Evolutionary conservation across 108 stramenopile genomes (phyloP).

Genomic region (Skeletonema menzelii): DNA sequence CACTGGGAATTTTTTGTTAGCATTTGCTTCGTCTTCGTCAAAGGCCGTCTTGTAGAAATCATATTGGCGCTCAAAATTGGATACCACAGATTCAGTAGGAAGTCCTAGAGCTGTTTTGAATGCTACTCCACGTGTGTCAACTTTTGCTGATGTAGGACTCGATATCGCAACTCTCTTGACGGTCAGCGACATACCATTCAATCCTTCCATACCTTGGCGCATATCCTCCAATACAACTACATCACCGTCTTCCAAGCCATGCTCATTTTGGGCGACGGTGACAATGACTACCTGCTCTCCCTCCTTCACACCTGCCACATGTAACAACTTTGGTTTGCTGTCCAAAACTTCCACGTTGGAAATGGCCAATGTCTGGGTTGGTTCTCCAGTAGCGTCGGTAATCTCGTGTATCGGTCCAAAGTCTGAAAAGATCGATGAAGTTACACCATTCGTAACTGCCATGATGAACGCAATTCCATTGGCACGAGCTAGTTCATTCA

Average conservation of each 20-base stretch:
- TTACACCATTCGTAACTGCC: slow-evolving; percentile 47
- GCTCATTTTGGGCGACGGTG: slow-evolving; percentile 52
- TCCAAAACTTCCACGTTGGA: slow-evolving; percentile 47
- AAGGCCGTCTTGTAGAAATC: slow-evolving; percentile 45
- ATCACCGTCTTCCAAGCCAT: slow-evolving; percentile 56
- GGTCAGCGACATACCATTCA: slow-evolving; percentile 44
- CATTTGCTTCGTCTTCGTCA: slow-evolving; percentile 29
- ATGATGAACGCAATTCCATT: slow-evolving; percentile 48
- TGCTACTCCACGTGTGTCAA: slow-evolving; percentile 50
- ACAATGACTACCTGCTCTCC: slow-evolving; percentile 48
- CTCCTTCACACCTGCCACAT: slow-evolving; percentile 46
- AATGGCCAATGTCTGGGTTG: slow-evolving; percentile 49
- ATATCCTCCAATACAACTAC: slow-evolving; percentile 51
- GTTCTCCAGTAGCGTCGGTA: slow-evolving; percentile 52
- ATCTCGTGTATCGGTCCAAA: slow-evolving; percentile 47
- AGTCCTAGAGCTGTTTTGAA: slow-evolving; percentile 47
- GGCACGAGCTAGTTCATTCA: slow-evolving; percentile 35
- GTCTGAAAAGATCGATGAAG: slow-evolving; percentile 47
- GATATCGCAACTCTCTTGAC: slow-evolving; percentile 55
- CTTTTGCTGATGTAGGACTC: slow-evolving; percentile 53
- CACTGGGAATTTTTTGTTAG: slow-evolving; percentile 44
- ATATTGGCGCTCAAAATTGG: slow-evolving; percentile 52
- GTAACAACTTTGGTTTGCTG: slow-evolving; percentile 39
- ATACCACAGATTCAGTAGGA: slow-evolving; percentile 43
- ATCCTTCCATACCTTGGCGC: slow-evolving; percentile 39